Percentiles rank a stretch among this genome's conserved stretches.
Conservation (phyloP, 2,329 filamentous ascomycete species). For the Xylariales sp. region DNA sequence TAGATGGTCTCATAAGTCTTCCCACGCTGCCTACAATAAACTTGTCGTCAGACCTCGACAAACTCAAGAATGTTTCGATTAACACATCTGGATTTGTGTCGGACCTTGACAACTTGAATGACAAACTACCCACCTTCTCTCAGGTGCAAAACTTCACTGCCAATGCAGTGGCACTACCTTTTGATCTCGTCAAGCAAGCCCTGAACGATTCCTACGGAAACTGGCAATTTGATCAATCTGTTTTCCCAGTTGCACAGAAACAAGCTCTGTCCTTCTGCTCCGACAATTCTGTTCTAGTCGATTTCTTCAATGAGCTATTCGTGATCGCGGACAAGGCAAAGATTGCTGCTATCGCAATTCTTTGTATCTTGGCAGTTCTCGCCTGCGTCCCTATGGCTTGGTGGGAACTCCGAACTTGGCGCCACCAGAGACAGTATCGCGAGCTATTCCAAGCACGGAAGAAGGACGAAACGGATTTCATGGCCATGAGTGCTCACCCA, state of each 20-base stretch:
- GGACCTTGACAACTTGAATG: slow-evolving; percentile 68
- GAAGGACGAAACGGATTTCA: slow-evolving; percentile 79
- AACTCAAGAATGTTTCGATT: slow-evolving; percentile 67
- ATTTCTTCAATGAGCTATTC: slow-evolving; percentile 75
- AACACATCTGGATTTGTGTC: slow-evolving; percentile 61
- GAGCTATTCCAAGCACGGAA: slow-evolving; percentile 60
- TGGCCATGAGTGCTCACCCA: slow-evolving; percentile 83
- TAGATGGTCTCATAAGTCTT: slow-evolving; percentile 41
- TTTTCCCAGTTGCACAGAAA: slow-evolving; percentile 82
- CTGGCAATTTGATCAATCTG: slow-evolving; percentile 72
- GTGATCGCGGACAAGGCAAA: slow-evolving; percentile 63
- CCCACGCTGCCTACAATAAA: slow-evolving; percentile 38
- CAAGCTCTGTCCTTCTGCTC: slow-evolving; percentile 84
- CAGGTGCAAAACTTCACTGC: slow-evolving; percentile 80
- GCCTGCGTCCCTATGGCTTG: slow-evolving; percentile 77
- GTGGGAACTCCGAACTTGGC: slow-evolving; percentile 75
- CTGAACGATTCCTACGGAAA: slow-evolving; percentile 67
- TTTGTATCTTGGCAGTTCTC: slow-evolving; percentile 66
- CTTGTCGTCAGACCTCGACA: slow-evolving; percentile 58
- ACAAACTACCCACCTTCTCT: slow-evolving; percentile 75
- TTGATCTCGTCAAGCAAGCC: slow-evolving; percentile 70
- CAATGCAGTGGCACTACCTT: slow-evolving; percentile 70
- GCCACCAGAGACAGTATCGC: slow-evolving; percentile 65
- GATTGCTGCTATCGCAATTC: slow-evolving; percentile 71
- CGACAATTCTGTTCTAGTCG: slow-evolving; percentile 72